Evolutionary conservation across 257 asterid genomes (phyloP).

Genomic region (Solanum clarkiae): DNA sequence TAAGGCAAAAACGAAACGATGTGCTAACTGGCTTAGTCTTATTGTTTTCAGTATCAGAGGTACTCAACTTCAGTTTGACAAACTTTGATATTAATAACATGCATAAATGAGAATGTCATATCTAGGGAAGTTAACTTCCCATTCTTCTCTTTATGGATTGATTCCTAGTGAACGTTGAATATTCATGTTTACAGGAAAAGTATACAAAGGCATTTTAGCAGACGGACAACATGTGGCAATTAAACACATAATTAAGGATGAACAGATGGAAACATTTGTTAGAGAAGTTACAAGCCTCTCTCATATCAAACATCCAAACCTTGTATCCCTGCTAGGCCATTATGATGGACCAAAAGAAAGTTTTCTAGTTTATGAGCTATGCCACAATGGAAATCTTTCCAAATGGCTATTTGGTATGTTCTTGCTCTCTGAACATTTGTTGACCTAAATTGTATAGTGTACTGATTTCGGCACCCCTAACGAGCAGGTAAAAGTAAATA

Average conservation of each 20-base stretch:
- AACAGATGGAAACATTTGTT: slow-evolving; percentile 69
- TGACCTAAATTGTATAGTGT: background rate
- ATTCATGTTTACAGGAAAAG: slow-evolving; percentile 41
- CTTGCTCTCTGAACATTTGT: background rate
- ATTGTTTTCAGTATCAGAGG: background rate
- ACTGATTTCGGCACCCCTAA: background rate
- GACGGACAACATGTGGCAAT: slow-evolving; percentile 44
- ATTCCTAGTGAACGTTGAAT: background rate
- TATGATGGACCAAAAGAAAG: slow-evolving; percentile 68
- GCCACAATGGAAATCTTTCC: slow-evolving; percentile 71
- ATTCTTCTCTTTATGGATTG: background rate
- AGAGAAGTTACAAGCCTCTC: slow-evolving; percentile 75
- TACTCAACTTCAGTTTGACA: background rate
- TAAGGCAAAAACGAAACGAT: background rate
- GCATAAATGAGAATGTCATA: background rate
- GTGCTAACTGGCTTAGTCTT: background rate
- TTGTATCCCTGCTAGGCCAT: slow-evolving; percentile 54
- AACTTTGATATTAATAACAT: background rate
- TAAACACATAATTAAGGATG: slow-evolving; percentile 68
- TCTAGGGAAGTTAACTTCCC: background rate
- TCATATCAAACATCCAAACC: slow-evolving; percentile 68
- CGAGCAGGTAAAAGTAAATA: slow-evolving; percentile 40
- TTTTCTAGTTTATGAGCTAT: slow-evolving; percentile 69
- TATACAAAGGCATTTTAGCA: slow-evolving; percentile 47
- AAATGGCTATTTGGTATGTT: slow-evolving; percentile 64